A percentile compares a stretch with the other conserved stretches of the same genome.
These are phyloP conservation scores for Hansenula anomala DNA, from an alignment of 1,139 yeast genomes.

Conservation along the genomic window DNA sequence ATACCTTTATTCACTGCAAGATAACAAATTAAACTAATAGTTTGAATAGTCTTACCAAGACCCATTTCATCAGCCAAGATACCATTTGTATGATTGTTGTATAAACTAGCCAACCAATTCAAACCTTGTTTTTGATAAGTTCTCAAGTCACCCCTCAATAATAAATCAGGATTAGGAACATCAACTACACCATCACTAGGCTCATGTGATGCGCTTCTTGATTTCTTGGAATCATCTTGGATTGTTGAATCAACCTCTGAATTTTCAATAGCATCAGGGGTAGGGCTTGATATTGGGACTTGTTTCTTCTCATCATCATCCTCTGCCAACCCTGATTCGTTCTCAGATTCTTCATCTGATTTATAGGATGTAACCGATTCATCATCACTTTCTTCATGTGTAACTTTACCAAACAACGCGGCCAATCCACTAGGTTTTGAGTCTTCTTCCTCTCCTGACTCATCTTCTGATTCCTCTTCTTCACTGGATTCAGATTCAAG, in stretches of 20 bases:
- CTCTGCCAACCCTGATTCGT: constrained; percentile 13
- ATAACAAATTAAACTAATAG: constrained; percentile 81
- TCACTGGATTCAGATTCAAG: constrained; percentile 21
- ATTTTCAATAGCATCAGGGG: constrained; percentile 21
- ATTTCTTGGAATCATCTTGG: constrained; percentile 12
- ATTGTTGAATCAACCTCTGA: constrained; percentile 5
- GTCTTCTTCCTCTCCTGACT: constrained; percentile 6
- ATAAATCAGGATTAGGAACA: constrained; percentile 61
- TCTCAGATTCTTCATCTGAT: constrained; percentile 4
- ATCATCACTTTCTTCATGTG: constrained; percentile 17
- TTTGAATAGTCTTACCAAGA: constrained; percentile 94
- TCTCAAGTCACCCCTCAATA: constrained; percentile 79
- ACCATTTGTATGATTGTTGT: constrained; percentile 91
- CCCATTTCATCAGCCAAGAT: constrained; percentile 99
- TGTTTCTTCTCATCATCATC: constrained; percentile 14
- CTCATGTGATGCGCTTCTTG: constrained; percentile 21
- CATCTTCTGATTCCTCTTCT: constrained; percentile 12
- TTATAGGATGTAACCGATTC: constrained; percentile 14
- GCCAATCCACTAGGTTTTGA: constrained; percentile 20
- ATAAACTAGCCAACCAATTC: constrained; percentile 94
- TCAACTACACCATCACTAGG: constrained; percentile 51
- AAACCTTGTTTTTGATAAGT: constrained; percentile 94
- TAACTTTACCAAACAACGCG: constrained; percentile 18
- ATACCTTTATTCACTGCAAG: constrained; percentile 89
- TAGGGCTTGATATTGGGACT: constrained; percentile 22